Evolutionary conservation across 1,139 yeast genomes (phyloP).

Genomic region (Spathaspora jeffriesii): DNA sequence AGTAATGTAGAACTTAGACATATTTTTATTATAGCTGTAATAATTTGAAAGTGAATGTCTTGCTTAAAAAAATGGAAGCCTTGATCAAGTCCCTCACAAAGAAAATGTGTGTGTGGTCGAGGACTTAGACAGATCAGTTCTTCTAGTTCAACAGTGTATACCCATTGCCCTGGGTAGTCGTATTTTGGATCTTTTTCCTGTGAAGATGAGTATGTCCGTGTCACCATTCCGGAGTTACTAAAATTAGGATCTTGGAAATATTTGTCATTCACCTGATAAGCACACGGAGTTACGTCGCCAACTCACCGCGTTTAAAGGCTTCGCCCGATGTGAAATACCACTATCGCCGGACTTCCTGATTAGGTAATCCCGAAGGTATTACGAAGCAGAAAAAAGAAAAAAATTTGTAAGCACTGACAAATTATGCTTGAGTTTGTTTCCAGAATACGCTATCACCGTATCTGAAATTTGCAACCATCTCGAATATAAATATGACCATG

Average conservation of each 20-base stretch:
- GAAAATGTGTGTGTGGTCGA: not conserved
- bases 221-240: not conserved
- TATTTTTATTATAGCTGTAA: no score
- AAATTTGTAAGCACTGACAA: slow-evolving; percentile 1
- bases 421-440: not conserved
- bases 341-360: not conserved
- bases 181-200: no score
- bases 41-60: no score
- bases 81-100: not conserved
- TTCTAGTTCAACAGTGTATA: no score
- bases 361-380: not conserved
- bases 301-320: not conserved
- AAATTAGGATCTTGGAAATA: not conserved
- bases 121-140: not conserved
- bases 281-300: not conserved
- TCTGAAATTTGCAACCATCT: not conserved
- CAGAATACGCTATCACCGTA: not conserved
- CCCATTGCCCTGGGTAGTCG: no score
- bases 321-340: not conserved
- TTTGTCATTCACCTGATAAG: not conserved
- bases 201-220: not conserved
- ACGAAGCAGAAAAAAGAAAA: not conserved
- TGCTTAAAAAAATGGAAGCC: no score
- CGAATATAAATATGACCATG: not conserved
- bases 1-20: not conserved